Conservation (phyloP, 352 stramenopile genomes). For the Globisporangium solare region DNA sequence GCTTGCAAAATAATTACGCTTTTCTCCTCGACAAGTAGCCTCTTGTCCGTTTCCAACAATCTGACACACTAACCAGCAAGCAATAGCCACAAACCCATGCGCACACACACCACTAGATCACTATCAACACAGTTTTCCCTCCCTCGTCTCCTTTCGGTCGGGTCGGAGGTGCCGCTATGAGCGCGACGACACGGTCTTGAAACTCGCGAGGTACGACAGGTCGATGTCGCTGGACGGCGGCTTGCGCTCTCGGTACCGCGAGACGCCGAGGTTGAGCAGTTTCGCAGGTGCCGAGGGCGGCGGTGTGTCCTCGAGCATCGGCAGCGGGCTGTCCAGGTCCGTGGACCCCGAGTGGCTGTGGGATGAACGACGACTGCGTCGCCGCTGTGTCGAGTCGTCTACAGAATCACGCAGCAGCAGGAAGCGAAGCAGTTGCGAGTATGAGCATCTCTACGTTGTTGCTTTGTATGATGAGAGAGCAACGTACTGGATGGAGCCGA, state of each 20-base stretch:
- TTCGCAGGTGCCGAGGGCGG: neutral
- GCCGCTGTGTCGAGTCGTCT: slow-evolving; percentile 7
- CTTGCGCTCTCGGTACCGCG: slow-evolving; percentile 3
- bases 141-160: slow-evolving; percentile 4
- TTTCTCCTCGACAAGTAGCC: too few species aligned
- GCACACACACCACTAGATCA: too few species aligned
- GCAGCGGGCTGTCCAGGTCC: neutral
- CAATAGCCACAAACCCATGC: neutral
- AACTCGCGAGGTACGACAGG: slow-evolving; percentile 15
- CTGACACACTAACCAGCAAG: neutral
- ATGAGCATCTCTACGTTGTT: too few species aligned
- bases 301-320: slow-evolving; percentile 10
- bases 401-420: neutral
- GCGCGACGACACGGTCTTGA: slow-evolving; percentile 9
- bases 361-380: slow-evolving; percentile 8
- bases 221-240: slow-evolving; percentile 1
- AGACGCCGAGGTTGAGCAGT: slow-evolving; percentile 12
- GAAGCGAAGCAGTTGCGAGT: too few species aligned
- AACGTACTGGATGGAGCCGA: too few species aligned
- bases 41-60: too few species aligned
- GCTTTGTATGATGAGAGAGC: too few species aligned
- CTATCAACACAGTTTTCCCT: neutral
- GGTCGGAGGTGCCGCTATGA: slow-evolving; percentile 1
- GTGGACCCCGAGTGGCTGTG: slow-evolving; percentile 3
- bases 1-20: too few species aligned